Evolutionary conservation across 1,284 basidiomycete genomes (phyloP).

Genomic region (Phylloboletellus chloephorus): DNA sequence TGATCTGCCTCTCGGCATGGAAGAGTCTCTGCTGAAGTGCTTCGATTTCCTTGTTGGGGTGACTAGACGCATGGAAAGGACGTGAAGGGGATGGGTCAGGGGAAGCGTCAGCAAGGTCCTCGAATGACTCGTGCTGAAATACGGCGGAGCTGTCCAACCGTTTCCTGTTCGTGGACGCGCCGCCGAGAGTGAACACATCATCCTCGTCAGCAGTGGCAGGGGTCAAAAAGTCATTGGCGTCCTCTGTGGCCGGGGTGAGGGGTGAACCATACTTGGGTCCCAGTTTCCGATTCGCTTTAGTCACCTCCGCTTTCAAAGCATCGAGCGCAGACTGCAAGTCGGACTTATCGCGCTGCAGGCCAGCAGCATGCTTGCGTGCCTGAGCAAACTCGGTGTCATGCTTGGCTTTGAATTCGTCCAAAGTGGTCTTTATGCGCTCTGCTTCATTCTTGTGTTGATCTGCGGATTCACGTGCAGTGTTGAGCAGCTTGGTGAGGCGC

Average conservation of each 20-base stretch:
- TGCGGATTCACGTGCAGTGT: conserved; percentile 66
- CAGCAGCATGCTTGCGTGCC: conserved; percentile 81
- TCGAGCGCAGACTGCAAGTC: conserved; percentile 84
- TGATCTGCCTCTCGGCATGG: conserved; percentile 78
- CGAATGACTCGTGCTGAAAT: conserved; percentile 51
- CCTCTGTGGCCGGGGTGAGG: conserved; percentile 54
- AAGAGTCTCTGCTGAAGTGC: conserved; percentile 71
- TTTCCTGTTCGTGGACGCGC: conserved; percentile 59
- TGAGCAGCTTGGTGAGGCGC: conserved; percentile 72
- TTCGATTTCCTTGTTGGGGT: conserved; percentile 76
- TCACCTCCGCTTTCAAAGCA: conserved; percentile 63
- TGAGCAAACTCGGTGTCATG: conserved; percentile 93
- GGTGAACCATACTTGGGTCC: conserved; percentile 62
- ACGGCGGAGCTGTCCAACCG: conserved; percentile 50
- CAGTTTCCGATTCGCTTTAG: conserved; percentile 53
- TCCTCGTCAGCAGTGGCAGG: conserved; percentile 55
- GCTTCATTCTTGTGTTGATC: conserved; percentile 86
- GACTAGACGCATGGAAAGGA: conserved; percentile 59
- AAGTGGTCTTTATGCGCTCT: conserved; percentile 63
- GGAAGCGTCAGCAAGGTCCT: conserved; percentile 54
- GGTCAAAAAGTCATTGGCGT: conserved; percentile 49
- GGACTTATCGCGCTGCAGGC: conserved; percentile 85
- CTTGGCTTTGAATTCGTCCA: conserved; percentile 79
- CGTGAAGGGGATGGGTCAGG: conserved; percentile 62
- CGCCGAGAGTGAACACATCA: conserved; percentile 60